Evolutionary conservation across 139 green algal species (phyloP).

Genomic region (Chlorokybus atmophyticus): DNA sequence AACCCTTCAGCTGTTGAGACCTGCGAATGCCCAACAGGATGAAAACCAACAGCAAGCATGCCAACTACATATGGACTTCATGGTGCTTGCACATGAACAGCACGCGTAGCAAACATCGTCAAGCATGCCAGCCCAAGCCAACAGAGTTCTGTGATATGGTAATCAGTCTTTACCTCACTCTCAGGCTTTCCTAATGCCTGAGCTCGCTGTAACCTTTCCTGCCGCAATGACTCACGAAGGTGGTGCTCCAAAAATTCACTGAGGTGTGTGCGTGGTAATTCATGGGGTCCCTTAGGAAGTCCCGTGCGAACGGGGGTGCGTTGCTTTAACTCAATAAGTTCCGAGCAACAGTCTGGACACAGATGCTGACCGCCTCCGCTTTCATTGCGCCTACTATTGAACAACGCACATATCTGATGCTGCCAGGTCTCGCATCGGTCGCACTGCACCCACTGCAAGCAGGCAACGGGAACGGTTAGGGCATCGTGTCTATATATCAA

Average conservation of each 20-base stretch:
- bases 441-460: conserved; percentile 80
- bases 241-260: conserved; percentile 49
- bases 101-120: too few species aligned
- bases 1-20: conserved; percentile 39
- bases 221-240: too few species aligned
- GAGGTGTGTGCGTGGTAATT: conserved; percentile 70
- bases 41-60: too few species aligned
- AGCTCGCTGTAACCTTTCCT: too few species aligned
- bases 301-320: conserved; percentile 31
- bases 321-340: conserved; percentile 32
- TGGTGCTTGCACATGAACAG: too few species aligned
- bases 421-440: conserved; percentile 88
- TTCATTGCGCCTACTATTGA: conserved; percentile 90
- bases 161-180: too few species aligned
- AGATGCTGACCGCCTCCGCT: conserved; percentile 64
- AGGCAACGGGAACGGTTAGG: not conserved
- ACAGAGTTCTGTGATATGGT: too few species aligned
- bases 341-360: conserved; percentile 77
- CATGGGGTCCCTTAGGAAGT: conserved; percentile 71
- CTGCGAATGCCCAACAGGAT: too few species aligned
- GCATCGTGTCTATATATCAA: not conserved
- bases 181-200: too few species aligned
- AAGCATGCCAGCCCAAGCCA: too few species aligned
- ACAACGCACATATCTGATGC: conserved; percentile 92
- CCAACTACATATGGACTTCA: too few species aligned